A percentile compares a stretch with the other conserved stretches of the same genome.
These are phyloP conservation scores for Dactylellina parvicollis DNA, from an alignment of 2,329 filamentous ascomycete genomes.

Conservation along the genomic window DNA sequence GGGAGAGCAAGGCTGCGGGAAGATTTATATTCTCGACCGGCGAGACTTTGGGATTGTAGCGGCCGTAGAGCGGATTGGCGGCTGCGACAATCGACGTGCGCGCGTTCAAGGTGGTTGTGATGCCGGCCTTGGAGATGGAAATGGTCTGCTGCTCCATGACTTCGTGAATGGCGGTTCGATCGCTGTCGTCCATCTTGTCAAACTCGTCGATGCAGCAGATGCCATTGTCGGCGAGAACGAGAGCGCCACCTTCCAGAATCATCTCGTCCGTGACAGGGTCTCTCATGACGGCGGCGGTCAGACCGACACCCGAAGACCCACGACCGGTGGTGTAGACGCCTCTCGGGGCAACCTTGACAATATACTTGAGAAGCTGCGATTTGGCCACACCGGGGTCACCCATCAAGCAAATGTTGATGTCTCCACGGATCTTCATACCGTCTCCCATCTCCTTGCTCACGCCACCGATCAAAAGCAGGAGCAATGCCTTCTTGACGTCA, in stretches of 20 bases:
- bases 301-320: slow-evolving; percentile 81
- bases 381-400: slow-evolving; percentile 99
- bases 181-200: slow-evolving; percentile 88
- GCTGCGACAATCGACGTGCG: slow-evolving; percentile 95
- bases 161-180: slow-evolving; percentile 84
- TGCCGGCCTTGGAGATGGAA: slow-evolving; percentile 79
- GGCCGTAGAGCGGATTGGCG: slow-evolving; percentile 95
- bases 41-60: slow-evolving; percentile 96
- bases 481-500: slow-evolving; percentile 96
- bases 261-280: slow-evolving; percentile 86
- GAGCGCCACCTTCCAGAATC: slow-evolving; percentile 81
- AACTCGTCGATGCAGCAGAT: slow-evolving; percentile 89
- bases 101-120: slow-evolving; percentile 93
- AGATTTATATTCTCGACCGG: slow-evolving; percentile 99
- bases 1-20: slow-evolving; percentile 92
- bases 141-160: slow-evolving; percentile 91
- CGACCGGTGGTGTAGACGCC: slow-evolving; percentile 85
- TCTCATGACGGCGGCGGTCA: slow-evolving; percentile 84
- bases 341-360: slow-evolving; percentile 94
- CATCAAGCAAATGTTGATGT: slow-evolving; percentile 99
- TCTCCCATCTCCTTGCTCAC: slow-evolving; percentile 97
- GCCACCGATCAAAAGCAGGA: slow-evolving; percentile 94
- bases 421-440: slow-evolving; percentile 97
- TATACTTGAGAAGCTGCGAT: slow-evolving; percentile 97
- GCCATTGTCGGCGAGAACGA: slow-evolving; percentile 82